These are phyloP conservation scores for Bruguiera sexangula DNA, from an alignment of 345 rosid species.

Conservation along the genomic window DNA sequence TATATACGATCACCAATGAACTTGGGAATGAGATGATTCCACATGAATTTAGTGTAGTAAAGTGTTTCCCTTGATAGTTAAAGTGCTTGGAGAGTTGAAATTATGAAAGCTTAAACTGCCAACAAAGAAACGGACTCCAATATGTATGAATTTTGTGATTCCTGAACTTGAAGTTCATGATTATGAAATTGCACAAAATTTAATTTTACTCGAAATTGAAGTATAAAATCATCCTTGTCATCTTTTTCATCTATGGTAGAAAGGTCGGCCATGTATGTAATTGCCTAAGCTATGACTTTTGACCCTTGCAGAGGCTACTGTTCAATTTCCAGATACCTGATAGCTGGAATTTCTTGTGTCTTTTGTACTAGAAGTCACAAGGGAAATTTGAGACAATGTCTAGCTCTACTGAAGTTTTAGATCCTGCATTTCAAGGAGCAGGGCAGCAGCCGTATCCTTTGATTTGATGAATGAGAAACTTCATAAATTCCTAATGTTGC, in stretches of 20 bases:
- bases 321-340: conserved; percentile 16
- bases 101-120: too few species aligned
- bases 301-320: conserved; percentile 17
- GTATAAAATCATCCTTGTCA: not conserved
- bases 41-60: conserved; percentile 2
- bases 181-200: too few species aligned
- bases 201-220: not conserved
- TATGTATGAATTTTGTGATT: too few species aligned
- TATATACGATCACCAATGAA: not conserved
- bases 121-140: too few species aligned
- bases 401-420: conserved; percentile 65
- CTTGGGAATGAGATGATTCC: not conserved
- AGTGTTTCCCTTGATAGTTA: not conserved
- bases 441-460: conserved; percentile 94
- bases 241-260: too few species aligned
- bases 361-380: conserved; percentile 5
- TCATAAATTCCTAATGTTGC: conserved; percentile 7
- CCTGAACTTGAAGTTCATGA: not conserved
- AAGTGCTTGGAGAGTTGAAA: too few species aligned
- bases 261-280: not conserved
- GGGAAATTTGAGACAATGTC: conserved; percentile 50
- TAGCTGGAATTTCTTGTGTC: conserved; percentile 8
- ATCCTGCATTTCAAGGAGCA: conserved; percentile 92
- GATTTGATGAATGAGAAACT: conserved; percentile 17
- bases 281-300: conserved; percentile 7